Evolutionary conservation across 768 basidiomycete species (phyloP), one percentile per base, ranked within the genome.

Genomic region (Rhodotorula toruloides): DNA sequence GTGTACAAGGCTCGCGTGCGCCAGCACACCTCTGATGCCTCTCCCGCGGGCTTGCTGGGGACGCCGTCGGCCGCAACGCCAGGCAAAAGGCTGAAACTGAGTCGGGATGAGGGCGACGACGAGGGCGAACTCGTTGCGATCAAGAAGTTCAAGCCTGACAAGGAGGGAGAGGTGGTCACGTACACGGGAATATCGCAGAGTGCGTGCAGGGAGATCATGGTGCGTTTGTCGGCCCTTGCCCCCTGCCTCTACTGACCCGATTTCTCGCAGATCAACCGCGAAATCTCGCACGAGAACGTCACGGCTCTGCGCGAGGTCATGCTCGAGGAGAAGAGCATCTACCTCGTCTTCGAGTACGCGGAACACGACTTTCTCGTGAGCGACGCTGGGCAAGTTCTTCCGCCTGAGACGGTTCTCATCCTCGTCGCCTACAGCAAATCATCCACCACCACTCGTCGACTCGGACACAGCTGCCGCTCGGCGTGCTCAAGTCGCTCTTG

Each of bases 91-190:
- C 36, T 72, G 54, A 69, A 69, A 43, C 61, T 72, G 25, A 52
- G 54, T 1, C 49, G 61, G 3, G 71, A 72, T 17, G 87, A 86
- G 19, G 82, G 84, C 6, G 80, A 77, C 22, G 85, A 87, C 47
- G 77, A 78, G 52, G 84, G 82, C 4, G 81, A 80, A 68, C 82
- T 94, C 53, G 88, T 92, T 72, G 96, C 96, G 11, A 98, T 99
- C 80, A 99, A 99, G 82, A 99, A 98, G 78, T 98, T 98, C 82
- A 99, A 99, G 76, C 96, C 94, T 0, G 96, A 99, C 82, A 98
- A 98, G 78, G 96, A 99, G 79, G 94, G 94, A 29, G 96, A 98
- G 75, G 71, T 66, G 16, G 80, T 88, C 57, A 91, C 91, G 0
- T 99, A 98, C 77, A 97, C 94, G 16, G 96, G 94, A 4, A 91